These are phyloP conservation scores for Corymbia calophylla DNA, from an alignment of 441 rosid species.

Conservation along the genomic window DNA sequence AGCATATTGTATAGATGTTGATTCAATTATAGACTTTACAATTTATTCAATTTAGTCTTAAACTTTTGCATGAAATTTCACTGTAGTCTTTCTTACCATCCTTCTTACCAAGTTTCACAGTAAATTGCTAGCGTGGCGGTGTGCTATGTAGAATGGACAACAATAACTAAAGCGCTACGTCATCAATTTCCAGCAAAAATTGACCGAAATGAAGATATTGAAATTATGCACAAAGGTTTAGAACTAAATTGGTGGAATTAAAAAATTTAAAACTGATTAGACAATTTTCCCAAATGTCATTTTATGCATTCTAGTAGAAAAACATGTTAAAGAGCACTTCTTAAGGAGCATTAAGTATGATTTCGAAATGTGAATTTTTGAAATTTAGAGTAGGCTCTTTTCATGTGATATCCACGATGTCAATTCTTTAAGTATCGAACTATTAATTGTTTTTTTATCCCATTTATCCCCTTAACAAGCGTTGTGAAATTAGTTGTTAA, in stretches of 20 bases:
- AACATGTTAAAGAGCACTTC: not conserved
- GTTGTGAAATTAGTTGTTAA: not conserved
- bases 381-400: not conserved
- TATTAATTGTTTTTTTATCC: not conserved
- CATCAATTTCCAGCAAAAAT: not conserved
- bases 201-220: rapidly evolving
- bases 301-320: not conserved
- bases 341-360: not conserved
- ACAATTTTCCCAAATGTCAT: not conserved
- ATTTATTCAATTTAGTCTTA: not conserved
- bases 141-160: rapidly evolving
- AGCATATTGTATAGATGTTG: rapidly evolving
- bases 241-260: not conserved
- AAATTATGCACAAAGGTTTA: not conserved
- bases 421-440: not conserved
- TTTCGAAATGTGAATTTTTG: not conserved
- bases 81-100: rapidly evolving
- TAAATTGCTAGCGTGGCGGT: not conserved
- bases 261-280: not conserved
- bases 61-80: not conserved
- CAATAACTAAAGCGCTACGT: rapidly evolving
- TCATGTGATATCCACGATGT: not conserved
- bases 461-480: not conserved
- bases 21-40: not conserved
- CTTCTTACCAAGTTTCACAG: rapidly evolving